phyloP scores from a whole-genome alignment of 768 basidiomycete genomes.

The Neoboletus magnificus region DNA sequence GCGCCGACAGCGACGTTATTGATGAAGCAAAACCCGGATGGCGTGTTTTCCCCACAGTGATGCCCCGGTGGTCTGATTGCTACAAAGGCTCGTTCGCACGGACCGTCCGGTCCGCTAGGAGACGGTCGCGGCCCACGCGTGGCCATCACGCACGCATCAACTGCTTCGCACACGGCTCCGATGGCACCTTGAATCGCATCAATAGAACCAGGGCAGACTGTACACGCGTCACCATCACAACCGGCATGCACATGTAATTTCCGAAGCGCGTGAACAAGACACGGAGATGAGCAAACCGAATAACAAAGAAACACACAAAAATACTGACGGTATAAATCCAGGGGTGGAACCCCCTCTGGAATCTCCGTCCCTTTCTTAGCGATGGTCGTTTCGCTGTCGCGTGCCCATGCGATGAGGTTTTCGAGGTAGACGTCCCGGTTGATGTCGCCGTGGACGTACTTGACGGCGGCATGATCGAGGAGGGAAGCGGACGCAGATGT shows the following conservation, averaged over 20 bases:
- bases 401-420: slow-evolving; percentile 60
- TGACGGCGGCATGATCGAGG: slow-evolving; percentile 59
- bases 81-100: slow-evolving; percentile 61
- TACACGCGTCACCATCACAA: neutral
- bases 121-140: slow-evolving; percentile 16
- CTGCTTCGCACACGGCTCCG: slow-evolving; percentile 84
- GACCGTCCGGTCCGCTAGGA: slow-evolving; percentile 6
- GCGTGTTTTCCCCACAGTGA: slow-evolving; percentile 88
- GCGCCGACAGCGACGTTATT: slow-evolving; percentile 92
- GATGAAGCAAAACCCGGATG: slow-evolving; percentile 92
- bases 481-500: slow-evolving; percentile 42
- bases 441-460: slow-evolving; percentile 67
- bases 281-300: neutral
- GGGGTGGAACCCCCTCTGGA: slow-evolving; percentile 64
- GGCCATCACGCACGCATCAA: slow-evolving; percentile 57
- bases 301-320: too few relatives aligned
- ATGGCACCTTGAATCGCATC: slow-evolving; percentile 78
- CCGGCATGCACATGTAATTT: neutral
- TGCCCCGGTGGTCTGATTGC: slow-evolving; percentile 90
- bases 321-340: slow-evolving; percentile 76
- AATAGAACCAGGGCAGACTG: slow-evolving; percentile 77
- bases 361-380: slow-evolving; percentile 67
- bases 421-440: slow-evolving; percentile 65
- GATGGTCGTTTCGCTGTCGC: slow-evolving; percentile 62
- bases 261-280: neutral